Evolutionary conservation across 2,329 filamentous ascomycete species (phyloP).

Genomic region (Nothophoma quercina): DNA sequence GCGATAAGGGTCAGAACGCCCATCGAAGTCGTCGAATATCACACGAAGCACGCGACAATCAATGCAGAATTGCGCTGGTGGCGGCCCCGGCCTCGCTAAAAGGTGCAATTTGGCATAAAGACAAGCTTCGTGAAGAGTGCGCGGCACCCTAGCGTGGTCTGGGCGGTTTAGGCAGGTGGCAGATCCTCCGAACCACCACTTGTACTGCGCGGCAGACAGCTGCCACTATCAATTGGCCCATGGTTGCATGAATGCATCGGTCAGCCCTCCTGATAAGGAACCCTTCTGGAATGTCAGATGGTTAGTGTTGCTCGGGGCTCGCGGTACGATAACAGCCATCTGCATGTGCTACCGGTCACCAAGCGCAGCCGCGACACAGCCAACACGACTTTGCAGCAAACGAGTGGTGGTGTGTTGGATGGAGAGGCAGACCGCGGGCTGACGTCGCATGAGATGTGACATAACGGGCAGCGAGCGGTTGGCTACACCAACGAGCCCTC

Average conservation of each 20-base stretch:
- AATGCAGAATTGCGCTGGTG: neutral
- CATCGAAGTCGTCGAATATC: neutral
- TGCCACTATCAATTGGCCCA: conserved; percentile 13
- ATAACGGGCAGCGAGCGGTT: neutral
- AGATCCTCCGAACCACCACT: conserved; percentile 17
- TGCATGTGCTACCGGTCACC: neutral
- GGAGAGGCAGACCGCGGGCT: neutral
- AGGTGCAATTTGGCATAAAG: conserved; percentile 25
- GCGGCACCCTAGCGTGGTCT: conserved; percentile 8
- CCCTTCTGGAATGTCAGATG: conserved; percentile 18
- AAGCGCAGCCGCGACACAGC: neutral
- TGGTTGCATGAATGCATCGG: conserved; percentile 13
- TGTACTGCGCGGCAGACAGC: conserved; percentile 1
- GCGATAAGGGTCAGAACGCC: neutral
- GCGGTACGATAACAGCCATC: conserved; percentile 3
- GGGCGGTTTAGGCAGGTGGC: conserved; percentile 12
- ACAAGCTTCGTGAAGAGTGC: conserved; percentile 24
- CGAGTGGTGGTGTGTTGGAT: neutral
- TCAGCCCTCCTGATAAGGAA: conserved; percentile 19
- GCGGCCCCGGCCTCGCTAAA: conserved; percentile 12
- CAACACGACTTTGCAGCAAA: neutral
- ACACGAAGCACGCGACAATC: conserved; percentile 10
- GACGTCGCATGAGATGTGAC: conserved; percentile 4
- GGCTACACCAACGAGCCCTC: neutral
- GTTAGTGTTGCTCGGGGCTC: neutral